Percentiles rank a stretch among this genome's conserved stretches.
Evolutionary conservation across 1,284 basidiomycete species (phyloP).

Genomic region (Ustilago curta): DNA sequence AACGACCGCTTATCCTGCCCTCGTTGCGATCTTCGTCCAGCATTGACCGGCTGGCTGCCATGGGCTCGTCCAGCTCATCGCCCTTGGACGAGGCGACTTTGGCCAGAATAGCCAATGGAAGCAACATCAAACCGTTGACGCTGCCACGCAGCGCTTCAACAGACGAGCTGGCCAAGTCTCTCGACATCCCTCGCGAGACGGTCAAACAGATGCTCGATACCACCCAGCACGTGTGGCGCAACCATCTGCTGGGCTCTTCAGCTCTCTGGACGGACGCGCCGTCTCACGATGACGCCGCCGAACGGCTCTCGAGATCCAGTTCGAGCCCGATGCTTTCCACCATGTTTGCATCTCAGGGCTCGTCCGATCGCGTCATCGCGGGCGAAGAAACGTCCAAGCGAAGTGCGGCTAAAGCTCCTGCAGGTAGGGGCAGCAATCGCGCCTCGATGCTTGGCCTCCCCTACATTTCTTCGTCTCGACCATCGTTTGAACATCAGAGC

Average conservation of each 20-base stretch:
- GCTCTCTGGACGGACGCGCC: constrained; percentile 1
- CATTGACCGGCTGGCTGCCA: constrained; percentile 19
- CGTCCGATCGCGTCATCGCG: background rate
- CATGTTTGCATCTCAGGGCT: constrained; percentile 19
- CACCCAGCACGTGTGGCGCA: constrained; percentile 45
- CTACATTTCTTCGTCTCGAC: constrained; percentile 33
- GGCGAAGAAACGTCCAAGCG: constrained; percentile 15
- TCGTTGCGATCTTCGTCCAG: constrained; percentile 24
- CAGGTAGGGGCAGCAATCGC: constrained; percentile 13
- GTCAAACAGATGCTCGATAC: constrained; percentile 51
- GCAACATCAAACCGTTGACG: constrained; percentile 15
- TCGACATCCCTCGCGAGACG: constrained; percentile 43
- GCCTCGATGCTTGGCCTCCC: constrained; percentile 25
- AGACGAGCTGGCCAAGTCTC: constrained; percentile 36
- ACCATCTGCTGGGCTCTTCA: constrained; percentile 25
- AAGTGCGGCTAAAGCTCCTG: constrained; percentile 12
- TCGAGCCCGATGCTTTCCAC: constrained; percentile 37
- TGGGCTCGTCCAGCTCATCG: constrained; percentile 7
- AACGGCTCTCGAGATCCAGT: constrained; percentile 19
- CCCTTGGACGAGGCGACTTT: background rate
- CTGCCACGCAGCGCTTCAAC: constrained; percentile 26
- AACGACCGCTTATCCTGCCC: constrained; percentile 37
- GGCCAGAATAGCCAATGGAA: background rate
- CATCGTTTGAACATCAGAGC: constrained; percentile 27
- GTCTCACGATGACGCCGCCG: background rate